These are phyloP conservation scores for Saturnispora mendoncae DNA, from an alignment of 805 yeast species.

Conservation along the genomic window DNA sequence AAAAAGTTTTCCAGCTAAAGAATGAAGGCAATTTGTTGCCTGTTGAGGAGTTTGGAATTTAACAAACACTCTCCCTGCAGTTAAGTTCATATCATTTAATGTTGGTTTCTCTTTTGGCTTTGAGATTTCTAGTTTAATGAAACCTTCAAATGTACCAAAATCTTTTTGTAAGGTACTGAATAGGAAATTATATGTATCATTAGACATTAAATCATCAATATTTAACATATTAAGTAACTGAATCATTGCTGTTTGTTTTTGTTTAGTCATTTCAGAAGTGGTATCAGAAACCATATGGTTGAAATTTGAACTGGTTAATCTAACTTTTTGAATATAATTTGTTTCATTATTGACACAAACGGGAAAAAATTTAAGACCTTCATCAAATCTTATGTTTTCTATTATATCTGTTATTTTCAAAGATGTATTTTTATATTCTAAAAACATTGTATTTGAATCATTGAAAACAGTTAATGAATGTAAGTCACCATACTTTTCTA, in stretches of 20 bases:
- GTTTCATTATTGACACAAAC: slow-evolving; percentile 31
- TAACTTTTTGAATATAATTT: slow-evolving; percentile 18
- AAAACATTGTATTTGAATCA: slow-evolving; percentile 50
- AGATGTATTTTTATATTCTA: slow-evolving; percentile 18
- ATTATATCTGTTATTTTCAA: slow-evolving; percentile 20
- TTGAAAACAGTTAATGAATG: slow-evolving; percentile 35
- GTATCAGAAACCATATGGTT: slow-evolving; percentile 12
- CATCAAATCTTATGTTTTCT: slow-evolving; percentile 28
- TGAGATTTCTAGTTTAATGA: slow-evolving; percentile 51
- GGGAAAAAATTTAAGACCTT: slow-evolving; percentile 27
- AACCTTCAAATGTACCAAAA: slow-evolving; percentile 42
- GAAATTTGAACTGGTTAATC: slow-evolving; percentile 18
- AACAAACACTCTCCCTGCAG: slow-evolving; percentile 65
- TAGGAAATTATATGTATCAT: slow-evolving; percentile 39
- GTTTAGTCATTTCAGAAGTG: slow-evolving; percentile 15
- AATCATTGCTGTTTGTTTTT: slow-evolving; percentile 38
- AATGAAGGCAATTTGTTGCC: slow-evolving; percentile 46
- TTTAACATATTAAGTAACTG: slow-evolving; percentile 60
- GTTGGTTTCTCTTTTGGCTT: slow-evolving; percentile 34
- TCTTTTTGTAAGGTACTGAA: slow-evolving; percentile 43
- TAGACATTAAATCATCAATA: slow-evolving; percentile 52
- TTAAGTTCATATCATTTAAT: slow-evolving; percentile 39
- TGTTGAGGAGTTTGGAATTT: slow-evolving; percentile 45
- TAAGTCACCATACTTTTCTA: slow-evolving; percentile 34
- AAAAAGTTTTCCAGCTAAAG: slow-evolving; percentile 56